phyloP scores from a whole-genome alignment of 352 stramenopile genomes.

The Phytophthora sp. region DNA sequence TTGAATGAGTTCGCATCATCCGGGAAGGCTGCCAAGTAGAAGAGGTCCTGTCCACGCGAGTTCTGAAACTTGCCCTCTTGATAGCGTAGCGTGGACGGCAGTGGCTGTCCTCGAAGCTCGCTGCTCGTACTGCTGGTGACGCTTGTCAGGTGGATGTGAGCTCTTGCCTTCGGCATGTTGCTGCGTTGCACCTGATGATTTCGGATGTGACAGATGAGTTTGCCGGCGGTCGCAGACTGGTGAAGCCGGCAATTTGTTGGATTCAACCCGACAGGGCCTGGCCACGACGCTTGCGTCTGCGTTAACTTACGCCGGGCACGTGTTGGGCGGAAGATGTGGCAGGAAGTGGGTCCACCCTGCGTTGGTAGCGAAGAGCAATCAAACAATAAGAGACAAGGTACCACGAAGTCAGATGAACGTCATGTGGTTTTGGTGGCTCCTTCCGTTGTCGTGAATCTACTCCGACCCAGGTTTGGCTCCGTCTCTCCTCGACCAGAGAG shows the following conservation, averaged over 20 bases:
- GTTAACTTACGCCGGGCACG: neutral
- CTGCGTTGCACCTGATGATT: neutral
- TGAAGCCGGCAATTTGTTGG: too few species aligned
- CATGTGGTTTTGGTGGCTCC: too few species aligned
- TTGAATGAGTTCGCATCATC: neutral
- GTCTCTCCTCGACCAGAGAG: neutral
- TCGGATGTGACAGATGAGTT: neutral
- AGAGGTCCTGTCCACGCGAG: constrained; percentile 31
- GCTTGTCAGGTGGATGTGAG: neutral
- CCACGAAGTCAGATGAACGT: neutral
- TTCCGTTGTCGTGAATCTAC: too few species aligned
- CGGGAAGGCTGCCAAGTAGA: constrained; percentile 37
- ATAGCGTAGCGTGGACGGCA: neutral
- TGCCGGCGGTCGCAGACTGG: neutral
- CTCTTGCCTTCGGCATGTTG: neutral
- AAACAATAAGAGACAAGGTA: too few species aligned
- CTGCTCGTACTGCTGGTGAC: neutral
- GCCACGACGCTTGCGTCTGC: neutral
- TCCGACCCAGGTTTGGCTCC: neutral
- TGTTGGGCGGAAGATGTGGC: neutral
- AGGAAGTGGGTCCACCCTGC: neutral
- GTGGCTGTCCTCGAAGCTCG: neutral
- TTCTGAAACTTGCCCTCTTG: constrained; percentile 34
- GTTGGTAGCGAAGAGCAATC: too few species aligned
- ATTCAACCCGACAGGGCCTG: neutral